These are phyloP conservation scores for Chaetomidium leptoderma DNA, from an alignment of 495 filamentous ascomycete genomes.

Conservation along the genomic window DNA sequence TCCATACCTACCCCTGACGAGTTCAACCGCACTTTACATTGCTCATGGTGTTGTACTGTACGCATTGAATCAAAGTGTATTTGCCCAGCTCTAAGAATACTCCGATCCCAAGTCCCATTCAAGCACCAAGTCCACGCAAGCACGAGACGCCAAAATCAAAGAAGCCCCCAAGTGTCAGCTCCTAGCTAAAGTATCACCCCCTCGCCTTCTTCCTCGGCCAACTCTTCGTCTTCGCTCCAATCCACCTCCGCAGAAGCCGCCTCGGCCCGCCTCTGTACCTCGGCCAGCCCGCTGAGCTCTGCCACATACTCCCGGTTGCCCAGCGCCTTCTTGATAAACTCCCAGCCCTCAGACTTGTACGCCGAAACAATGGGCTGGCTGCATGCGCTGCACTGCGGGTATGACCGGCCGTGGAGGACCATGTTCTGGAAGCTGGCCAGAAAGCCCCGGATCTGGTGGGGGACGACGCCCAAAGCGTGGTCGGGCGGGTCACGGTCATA, in stretches of 20 bases:
- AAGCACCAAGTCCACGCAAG: neutral
- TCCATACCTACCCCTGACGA: too few relatives aligned
- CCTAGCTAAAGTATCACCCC: slow-evolving; percentile 33
- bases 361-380: slow-evolving; percentile 67
- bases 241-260: slow-evolving; percentile 40
- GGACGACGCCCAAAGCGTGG: slow-evolving; percentile 81
- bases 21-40: too few relatives aligned
- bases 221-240: slow-evolving; percentile 42
- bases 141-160: neutral
- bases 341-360: slow-evolving; percentile 74
- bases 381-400: slow-evolving; percentile 89
- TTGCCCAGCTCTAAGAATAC: neutral
- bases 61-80: neutral
- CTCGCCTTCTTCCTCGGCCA: slow-evolving; percentile 45
- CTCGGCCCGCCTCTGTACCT: slow-evolving; percentile 83
- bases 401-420: slow-evolving; percentile 72
- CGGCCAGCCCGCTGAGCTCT: slow-evolving; percentile 83
- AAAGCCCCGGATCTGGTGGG: slow-evolving; percentile 91
- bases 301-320: slow-evolving; percentile 83
- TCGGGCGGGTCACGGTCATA: slow-evolving; percentile 55
- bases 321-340: slow-evolving; percentile 81
- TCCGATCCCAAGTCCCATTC: neutral
- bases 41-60: too few relatives aligned
- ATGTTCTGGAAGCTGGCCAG: slow-evolving; percentile 83
- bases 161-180: neutral